Base-by-base conservation (phyloP, 768 basidiomycete genomes). In the Phanerochaete carnosa region DNA sequence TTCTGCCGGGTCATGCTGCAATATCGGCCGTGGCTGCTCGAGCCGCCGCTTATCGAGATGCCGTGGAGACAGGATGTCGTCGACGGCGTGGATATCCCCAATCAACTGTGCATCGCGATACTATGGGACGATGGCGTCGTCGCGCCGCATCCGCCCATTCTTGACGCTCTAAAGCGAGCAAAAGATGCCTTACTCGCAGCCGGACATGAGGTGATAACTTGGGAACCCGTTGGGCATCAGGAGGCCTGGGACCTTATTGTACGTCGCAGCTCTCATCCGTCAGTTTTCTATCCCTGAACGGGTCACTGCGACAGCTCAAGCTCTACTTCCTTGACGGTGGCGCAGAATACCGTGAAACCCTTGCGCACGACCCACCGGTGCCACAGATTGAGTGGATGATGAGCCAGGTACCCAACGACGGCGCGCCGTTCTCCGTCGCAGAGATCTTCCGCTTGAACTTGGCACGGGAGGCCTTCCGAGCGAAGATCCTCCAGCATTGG, bases 121-220 rank as follows among this genome's bases (percentile, higher is more conserved):
- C 72, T 84, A 52, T 78, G 77, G 72, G 80, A 84, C 54, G 81
- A 83, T 62, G 80, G 79, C 8, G 75, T 79, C 30, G 83, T 82
- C 30, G 68, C 68, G 53, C 82, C 82, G 33, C 79, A 81, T 56
- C 81, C 83, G 39, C 82, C 82, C 1, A 74, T 83, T 35, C 62
- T 66, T 0, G 70, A 74, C 30, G 82, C 77, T 22, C 61, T 85
- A 63, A 68, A 76, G 58, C 65, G 64, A 51, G 73, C 74, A 54
- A 77, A 75, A 61, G 65, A 73, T 16, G 77, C 75, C 19, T 67
- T 83, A 39, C 62, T 73, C 58, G 73, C 68, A 26, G 80, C 79
- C 2, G 82, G 82, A 3, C 83, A 83, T 64, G 78, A 83, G 53
- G 79, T 83, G n/a, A 73, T 83, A 23, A 65, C 73, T 39, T 83